Percentiles rank a stretch among this genome's conserved stretches.
Evolutionary conservation across 345 rosid genomes (phyloP).

Genomic region (Syzygium aqueum): DNA sequence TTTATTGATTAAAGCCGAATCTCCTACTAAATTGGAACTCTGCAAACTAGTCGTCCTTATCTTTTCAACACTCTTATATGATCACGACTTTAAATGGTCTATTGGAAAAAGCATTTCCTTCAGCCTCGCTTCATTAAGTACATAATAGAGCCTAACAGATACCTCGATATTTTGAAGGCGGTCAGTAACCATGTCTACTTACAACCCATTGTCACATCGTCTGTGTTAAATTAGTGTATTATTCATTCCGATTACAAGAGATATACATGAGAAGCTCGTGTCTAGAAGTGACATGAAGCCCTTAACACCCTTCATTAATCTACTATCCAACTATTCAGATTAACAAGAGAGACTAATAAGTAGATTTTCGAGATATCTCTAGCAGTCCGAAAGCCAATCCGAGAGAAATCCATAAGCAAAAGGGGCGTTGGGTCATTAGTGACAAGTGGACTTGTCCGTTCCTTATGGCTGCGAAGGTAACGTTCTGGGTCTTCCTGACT

Average conservation of each 20-base stretch:
- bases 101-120: neutral
- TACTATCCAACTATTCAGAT: neutral
- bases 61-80: neutral
- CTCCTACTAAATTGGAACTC: neutral
- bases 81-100: neutral
- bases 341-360: neutral
- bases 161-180: neutral
- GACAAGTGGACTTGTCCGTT: neutral
- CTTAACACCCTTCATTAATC: neutral
- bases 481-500: neutral
- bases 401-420: too few relatives aligned
- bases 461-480: neutral
- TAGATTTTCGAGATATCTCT: neutral
- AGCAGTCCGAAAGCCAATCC: neutral
- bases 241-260: neutral
- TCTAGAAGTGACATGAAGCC: neutral
- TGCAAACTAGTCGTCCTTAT: neutral
- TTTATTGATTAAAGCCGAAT: neutral
- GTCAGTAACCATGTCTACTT: neutral
- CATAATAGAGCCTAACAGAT: neutral
- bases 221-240: neutral
- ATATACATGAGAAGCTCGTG: neutral
- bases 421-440: too few relatives aligned
- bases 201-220: neutral
- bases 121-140: neutral